Base-by-base conservation (phyloP, 2,329 filamentous ascomycete genomes). In the Eurotiales sp. region DNA sequence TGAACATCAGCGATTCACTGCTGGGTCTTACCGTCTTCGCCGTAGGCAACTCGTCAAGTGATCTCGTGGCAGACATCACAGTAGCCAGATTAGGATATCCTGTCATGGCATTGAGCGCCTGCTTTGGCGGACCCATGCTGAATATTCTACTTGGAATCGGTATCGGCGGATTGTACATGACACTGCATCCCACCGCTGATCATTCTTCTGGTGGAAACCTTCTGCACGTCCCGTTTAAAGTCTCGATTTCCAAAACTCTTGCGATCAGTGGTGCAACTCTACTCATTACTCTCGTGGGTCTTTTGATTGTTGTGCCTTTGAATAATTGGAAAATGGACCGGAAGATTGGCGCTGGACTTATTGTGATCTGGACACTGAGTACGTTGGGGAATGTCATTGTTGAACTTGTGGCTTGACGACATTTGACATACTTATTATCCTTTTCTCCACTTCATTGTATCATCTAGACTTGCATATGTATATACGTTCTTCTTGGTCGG, bases 91-190 rank as follows among this genome's bases (percentile, higher is more conserved):
- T 99, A 2, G 93, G 93, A 2, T 96, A 91, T 69, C 93, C 93
- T 0, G 90, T 99, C 56, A 99, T 99, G 93, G 93, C 93, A 1
- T 73, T 87, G 36, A 91, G 88, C 29, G 93, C 93, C 4, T 99
- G 93, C 66, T 96, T 99, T 66, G 93, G 93, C n/a, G 95, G 93
- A 0, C 93, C 93, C 0, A 92, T 99, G 90, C 81, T 99, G 36
- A 99, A 99, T 62, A 99, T 99, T 56, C 75, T 99, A 0, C 81
- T 99, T 3, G 93, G 93, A 0, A 91, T 99, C 47, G 93, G 93
- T n/a, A 77, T 97, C 3, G 88, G 87, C 22, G 93, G 93, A 14
- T 80, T 89, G 34, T 95, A 91, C 66, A 93, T 96, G 80, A 91
- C 88, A 51, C 29, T 47, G 27, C 41, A 53, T 15, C 37, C 45